Evolutionary conservation across 306 rosid genomes (phyloP), one percentile per base, ranked within the genome.

Genomic region (Oxytropis ochrocephala): DNA sequence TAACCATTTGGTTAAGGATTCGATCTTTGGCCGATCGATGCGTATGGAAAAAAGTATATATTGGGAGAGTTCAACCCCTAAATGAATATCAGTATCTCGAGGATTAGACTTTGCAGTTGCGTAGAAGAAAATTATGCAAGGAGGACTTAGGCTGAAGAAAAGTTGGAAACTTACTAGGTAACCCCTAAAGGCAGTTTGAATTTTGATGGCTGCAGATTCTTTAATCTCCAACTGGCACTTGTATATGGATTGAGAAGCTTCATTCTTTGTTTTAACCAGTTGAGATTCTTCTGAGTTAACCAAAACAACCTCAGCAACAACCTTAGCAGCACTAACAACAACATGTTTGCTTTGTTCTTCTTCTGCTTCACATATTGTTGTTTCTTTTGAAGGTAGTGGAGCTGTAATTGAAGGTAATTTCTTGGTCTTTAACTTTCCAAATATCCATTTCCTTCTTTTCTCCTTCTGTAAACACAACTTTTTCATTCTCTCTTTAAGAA

Each of bases 151-250:
- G 49, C 18, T 17, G n/a, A 62, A 76, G 38, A 72, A 41, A 68
- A 35, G 62, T 3, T 50, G 64, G 2, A 64, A 73, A 82, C 98
- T 90, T 79, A 94, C 98, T 4, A 94, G 96, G 81, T 84, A 87
- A 64, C 96, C 95, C 64, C 97, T 55, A 49, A 88, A 94, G 19
- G 95, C 81, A 7, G 97, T 77, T 79, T 94, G 98, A 53, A 94
- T 87, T 79, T 71, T 86, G 51, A 86, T 80, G 51, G 88, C 94
- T 41, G 92, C 84, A 82, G 75, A 73, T 46, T 82, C 89, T 57
- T 56, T 63, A 75, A 67, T 72, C 72, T 81, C 73, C 49, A 29
- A 78, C 67, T 75, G 78, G 67, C 74, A 67, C 71, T 81, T 32
- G 56, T 33, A 38, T 35, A 32, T 54, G 49, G 47, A 63, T 39